Evolutionary conservation across 495 filamentous ascomycete species (phyloP).

Genomic region (Cudoniella acicularis): DNA sequence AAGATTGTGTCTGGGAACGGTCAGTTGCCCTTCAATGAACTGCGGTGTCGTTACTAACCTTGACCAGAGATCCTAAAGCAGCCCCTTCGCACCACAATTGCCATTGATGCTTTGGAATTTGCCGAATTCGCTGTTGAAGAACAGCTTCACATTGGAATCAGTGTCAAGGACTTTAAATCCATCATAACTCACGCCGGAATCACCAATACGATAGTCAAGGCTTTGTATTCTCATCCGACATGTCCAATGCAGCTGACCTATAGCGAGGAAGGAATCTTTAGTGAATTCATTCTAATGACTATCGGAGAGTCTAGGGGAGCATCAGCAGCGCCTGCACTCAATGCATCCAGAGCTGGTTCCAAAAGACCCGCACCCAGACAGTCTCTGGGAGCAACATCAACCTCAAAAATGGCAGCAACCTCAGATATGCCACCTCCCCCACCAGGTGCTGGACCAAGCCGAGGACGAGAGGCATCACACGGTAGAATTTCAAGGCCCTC

Average conservation of each 20-base stretch:
- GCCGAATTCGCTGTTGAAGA: constrained; percentile 75
- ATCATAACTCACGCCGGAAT: constrained; percentile 82
- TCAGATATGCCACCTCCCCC: constrained; percentile 24
- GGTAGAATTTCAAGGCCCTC: constrained; percentile 26
- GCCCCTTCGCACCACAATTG: constrained; percentile 87
- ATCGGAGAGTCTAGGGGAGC: constrained; percentile 61
- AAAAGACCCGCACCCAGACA: constrained; percentile 25
- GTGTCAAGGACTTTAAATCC: constrained; percentile 91
- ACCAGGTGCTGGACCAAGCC: constrained; percentile 7
- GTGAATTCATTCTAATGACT: constrained; percentile 94
- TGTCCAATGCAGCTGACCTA: constrained; percentile 84
- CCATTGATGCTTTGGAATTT: constrained; percentile 83
- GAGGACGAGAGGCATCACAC: constrained; percentile 8
- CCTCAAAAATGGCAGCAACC: constrained; percentile 14
- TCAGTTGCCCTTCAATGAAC: constrained; percentile 22
- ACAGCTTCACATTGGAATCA: constrained; percentile 79
- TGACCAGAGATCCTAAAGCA: constrained; percentile 79
- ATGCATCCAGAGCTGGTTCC: constrained; percentile 11
- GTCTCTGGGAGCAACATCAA: constrained; percentile 20
- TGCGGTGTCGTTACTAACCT: not conserved
- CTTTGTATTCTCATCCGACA: constrained; percentile 75
- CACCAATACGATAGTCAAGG: constrained; percentile 63
- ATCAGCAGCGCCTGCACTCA: constrained; percentile 36
- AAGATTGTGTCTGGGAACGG: constrained; percentile 82
- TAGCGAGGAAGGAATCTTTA: constrained; percentile 64